Conservation (phyloP, 78 protist species). For the Cavenderia fasciculata region DNA sequence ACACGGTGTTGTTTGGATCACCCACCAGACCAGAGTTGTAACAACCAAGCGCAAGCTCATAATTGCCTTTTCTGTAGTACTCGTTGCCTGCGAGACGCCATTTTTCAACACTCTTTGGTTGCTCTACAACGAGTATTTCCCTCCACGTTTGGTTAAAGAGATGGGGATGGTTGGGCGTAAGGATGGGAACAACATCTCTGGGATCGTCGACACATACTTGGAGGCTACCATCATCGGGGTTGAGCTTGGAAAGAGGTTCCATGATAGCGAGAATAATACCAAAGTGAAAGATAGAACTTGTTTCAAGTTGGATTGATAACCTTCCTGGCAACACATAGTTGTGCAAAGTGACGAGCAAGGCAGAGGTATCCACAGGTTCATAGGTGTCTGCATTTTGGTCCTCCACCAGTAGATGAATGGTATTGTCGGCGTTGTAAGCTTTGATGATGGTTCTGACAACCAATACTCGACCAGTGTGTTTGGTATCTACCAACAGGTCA, state of each 20-base stretch:
- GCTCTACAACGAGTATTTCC: background rate
- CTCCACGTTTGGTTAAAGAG: background rate
- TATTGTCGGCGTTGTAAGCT: background rate
- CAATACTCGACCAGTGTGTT: background rate
- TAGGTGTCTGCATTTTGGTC: background rate
- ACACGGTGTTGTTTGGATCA: constrained; percentile 6
- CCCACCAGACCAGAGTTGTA: background rate
- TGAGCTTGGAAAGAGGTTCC: constrained; percentile 10
- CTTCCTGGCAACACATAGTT: background rate
- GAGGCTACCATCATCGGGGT: background rate
- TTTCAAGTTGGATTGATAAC: too few species aligned
- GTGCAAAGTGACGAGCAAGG: background rate
- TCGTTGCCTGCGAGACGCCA: constrained; percentile 21
- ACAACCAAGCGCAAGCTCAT: background rate
- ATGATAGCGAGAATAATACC: constrained; percentile 11
- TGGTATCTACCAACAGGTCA: constrained; percentile 1
- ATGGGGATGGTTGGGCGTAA: background rate
- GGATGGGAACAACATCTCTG: background rate
- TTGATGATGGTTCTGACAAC: background rate
- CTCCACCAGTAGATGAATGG: background rate
- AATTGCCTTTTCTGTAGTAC: background rate
- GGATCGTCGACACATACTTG: constrained; percentile 5
- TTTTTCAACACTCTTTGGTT: background rate
- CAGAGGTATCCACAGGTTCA: too few species aligned
- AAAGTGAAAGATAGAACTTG: background rate